A percentile compares a stretch with the other conserved stretches of the same genome.
Evolutionary conservation across 2,329 filamentous ascomycete genomes (phyloP).

Genomic region (Orbilia ellipsospora): DNA sequence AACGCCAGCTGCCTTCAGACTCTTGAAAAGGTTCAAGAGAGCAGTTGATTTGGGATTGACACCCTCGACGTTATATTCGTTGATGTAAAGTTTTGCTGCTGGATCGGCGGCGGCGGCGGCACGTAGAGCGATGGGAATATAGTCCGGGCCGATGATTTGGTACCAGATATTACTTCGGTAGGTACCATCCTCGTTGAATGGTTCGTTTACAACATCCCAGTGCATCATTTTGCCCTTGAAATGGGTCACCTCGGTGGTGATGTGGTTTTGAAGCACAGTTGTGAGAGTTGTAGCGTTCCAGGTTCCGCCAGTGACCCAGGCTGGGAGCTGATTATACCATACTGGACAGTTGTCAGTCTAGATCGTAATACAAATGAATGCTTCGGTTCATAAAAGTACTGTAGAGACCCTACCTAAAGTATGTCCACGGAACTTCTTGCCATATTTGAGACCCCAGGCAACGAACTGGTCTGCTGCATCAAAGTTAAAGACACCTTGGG

Average conservation of each 20-base stretch:
- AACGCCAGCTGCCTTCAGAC: constrained; percentile 60
- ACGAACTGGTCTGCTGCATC: constrained; percentile 69
- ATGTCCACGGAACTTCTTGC: constrained; percentile 72
- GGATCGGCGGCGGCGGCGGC: constrained; percentile 69
- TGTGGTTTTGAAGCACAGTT: constrained; percentile 70
- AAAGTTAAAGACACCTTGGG: constrained; percentile 70
- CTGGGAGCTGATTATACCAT: constrained; percentile 64
- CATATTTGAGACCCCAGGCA: constrained; percentile 66
- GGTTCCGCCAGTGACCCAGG: constrained; percentile 56
- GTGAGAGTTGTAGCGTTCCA: constrained; percentile 65
- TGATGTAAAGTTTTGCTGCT: constrained; percentile 71
- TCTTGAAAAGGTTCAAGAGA: constrained; percentile 64
- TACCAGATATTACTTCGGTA: constrained; percentile 70
- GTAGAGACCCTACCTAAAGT: constrained; percentile 60
- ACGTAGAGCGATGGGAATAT: constrained; percentile 70
- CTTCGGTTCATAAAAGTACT: neutral
- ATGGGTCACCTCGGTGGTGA: constrained; percentile 70
- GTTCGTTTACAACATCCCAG: constrained; percentile 76
- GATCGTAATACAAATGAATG: neutral
- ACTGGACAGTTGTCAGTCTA: constrained; percentile 60
- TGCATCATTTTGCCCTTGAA: constrained; percentile 72
- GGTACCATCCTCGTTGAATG: constrained; percentile 67
- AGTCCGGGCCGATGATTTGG: constrained; percentile 68
- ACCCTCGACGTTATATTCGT: constrained; percentile 73
- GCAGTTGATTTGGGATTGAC: constrained; percentile 65